These are phyloP conservation scores for Harringtonia aguacate DNA, from an alignment of 2,329 filamentous ascomycete genomes.

Conservation along the genomic window DNA sequence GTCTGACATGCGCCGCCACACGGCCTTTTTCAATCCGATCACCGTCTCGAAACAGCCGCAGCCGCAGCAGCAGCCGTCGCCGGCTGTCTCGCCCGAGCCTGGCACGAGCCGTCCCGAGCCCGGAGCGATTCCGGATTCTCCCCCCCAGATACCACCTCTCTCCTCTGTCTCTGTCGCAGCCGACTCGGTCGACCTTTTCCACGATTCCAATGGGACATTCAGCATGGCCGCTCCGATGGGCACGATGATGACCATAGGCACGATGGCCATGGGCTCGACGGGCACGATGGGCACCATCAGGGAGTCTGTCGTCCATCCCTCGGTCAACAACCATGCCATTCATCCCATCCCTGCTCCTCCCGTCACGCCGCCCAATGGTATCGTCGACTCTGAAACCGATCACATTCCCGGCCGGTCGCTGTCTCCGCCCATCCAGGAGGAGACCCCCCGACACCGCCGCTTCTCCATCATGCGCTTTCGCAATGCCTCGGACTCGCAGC, in stretches of 20 bases:
- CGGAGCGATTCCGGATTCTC: background rate
- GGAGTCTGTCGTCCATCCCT: no score
- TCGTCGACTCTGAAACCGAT: constrained; percentile 13
- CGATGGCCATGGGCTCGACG: background rate
- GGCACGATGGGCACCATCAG: constrained; percentile 1
- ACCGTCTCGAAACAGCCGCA: constrained; percentile 13
- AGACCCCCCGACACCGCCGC: constrained; percentile 45
- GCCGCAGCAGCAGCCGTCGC: no score
- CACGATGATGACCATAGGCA: background rate
- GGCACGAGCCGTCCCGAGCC: background rate
- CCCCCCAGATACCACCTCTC: background rate
- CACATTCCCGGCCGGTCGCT: constrained; percentile 24
- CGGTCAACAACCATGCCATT: background rate
- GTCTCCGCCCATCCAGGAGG: constrained; percentile 42
- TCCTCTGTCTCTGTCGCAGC: constrained; percentile 1
- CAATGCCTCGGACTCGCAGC: constrained; percentile 86
- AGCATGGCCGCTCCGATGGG: no score
- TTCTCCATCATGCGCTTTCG: constrained; percentile 72
- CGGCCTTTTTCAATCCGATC: constrained; percentile 20
- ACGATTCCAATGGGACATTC: no score
- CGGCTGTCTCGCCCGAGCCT: no score
- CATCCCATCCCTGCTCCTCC: constrained; percentile 16
- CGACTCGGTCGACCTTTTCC: no score
- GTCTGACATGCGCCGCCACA: constrained; percentile 45
- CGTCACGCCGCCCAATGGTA: constrained; percentile 13